Conservation (phyloP, 2,329 filamentous ascomycete species). For the Biscogniauxia mediterranea region DNA sequence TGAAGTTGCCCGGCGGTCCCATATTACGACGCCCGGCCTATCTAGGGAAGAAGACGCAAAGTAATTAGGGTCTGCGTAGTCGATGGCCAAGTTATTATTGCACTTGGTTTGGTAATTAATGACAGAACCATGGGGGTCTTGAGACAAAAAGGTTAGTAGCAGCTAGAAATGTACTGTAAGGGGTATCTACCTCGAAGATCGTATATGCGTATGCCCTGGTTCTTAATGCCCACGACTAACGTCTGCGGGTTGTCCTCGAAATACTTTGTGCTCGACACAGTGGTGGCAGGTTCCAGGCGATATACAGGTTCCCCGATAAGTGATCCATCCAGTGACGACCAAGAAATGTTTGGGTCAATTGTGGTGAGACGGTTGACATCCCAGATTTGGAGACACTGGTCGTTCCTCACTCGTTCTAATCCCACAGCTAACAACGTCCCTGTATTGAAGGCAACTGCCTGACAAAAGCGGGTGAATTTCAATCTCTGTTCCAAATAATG, state of each 20-base stretch:
- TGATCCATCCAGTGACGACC: conserved; percentile 50
- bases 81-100: conserved; percentile 72
- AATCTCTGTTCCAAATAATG: conserved; percentile 65
- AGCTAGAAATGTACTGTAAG: background rate
- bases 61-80: conserved; percentile 78
- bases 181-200: conserved; percentile 66
- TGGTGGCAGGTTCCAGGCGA: conserved; percentile 63
- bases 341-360: conserved; percentile 45
- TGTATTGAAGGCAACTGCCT: conserved; percentile 77
- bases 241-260: conserved; percentile 75
- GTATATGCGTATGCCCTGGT: conserved; percentile 72
- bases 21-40: conserved; percentile 71
- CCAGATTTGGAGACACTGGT: conserved; percentile 80
- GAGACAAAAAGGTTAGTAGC: conserved; percentile 21
- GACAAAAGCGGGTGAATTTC: conserved; percentile 74
- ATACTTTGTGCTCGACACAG: conserved; percentile 81
- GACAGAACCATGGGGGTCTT: conserved; percentile 50
- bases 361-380: conserved; percentile 65
- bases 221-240: conserved; percentile 72
- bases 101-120: conserved; percentile 64
- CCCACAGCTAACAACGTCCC: conserved; percentile 72
- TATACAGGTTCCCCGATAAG: conserved; percentile 56
- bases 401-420: conserved; percentile 76
- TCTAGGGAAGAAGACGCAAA: conserved; percentile 78
- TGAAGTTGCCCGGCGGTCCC: conserved; percentile 68